phyloP scores from a whole-genome alignment of 2,329 filamentous ascomycete species.

The Fusarium sp. region DNA sequence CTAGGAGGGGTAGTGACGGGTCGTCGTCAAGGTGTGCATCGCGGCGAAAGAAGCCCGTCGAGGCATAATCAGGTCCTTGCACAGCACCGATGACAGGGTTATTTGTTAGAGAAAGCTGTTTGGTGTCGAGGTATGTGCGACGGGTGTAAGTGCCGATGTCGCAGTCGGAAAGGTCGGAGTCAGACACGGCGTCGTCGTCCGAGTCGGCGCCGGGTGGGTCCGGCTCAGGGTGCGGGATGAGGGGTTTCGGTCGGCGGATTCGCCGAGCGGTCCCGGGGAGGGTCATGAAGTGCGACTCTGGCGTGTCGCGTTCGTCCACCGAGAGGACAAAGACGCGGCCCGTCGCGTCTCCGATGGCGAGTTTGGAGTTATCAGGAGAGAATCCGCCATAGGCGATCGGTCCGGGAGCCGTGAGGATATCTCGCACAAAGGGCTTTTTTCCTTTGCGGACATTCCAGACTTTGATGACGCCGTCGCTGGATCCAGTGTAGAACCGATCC shows the following conservation, averaged over 20 bases:
- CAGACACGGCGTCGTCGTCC: conserved; percentile 21
- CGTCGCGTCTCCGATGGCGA: conserved; percentile 71
- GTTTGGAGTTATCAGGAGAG: conserved; percentile 65
- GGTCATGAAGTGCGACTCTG: conserved; percentile 49
- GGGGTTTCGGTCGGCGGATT: conserved; percentile 59
- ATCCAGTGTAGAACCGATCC: conserved; percentile 72
- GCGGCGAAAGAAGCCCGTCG: conserved; percentile 58
- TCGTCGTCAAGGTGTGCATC: conserved; percentile 63
- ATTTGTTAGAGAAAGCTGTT: conserved; percentile 56
- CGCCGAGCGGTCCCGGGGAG: conserved; percentile 51
- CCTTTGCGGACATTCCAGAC: conserved; percentile 69
- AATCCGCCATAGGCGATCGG: conserved; percentile 71
- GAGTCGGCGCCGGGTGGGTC: conserved; percentile 51
- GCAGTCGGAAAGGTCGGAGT: conserved; percentile 13
- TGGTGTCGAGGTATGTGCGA: conserved; percentile 50
- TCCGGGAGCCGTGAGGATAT: conserved; percentile 65
- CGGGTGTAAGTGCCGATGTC: conserved; percentile 43
- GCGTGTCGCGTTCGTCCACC: conserved; percentile 58
- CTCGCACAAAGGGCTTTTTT: conserved; percentile 60
- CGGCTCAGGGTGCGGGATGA: conserved; percentile 64
- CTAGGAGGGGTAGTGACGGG: conserved; percentile 57
- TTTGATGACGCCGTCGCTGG: conserved; percentile 72
- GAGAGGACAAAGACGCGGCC: conserved; percentile 69
- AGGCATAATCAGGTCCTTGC: conserved; percentile 65
- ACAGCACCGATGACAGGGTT: conserved; percentile 66